Conservation (phyloP, 2,329 filamentous ascomycete species). For the Lecanosticta acicola region DNA sequence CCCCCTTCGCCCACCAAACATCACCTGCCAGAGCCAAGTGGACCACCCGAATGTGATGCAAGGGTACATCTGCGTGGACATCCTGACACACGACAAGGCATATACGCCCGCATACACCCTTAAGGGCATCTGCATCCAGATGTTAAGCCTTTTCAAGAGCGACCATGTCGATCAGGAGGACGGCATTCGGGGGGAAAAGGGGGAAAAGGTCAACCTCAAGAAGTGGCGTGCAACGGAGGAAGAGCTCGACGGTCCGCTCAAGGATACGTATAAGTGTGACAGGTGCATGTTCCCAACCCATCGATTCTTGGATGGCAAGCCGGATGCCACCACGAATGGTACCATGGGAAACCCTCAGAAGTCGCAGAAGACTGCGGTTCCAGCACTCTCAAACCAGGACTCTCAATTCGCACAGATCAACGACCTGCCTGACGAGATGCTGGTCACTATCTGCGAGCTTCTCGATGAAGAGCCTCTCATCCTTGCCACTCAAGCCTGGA, state of each 20-base stretch:
- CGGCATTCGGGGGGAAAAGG: no score
- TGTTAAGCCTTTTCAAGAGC: conserved; percentile 21
- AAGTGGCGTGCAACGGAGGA: background rate
- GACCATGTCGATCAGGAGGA: conserved; percentile 22
- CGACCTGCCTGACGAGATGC: conserved; percentile 16
- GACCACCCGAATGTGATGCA: conserved; percentile 21
- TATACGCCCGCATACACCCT: conserved; percentile 24
- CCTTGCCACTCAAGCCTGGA: conserved; percentile 18
- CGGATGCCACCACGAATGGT: background rate
- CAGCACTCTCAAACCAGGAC: background rate
- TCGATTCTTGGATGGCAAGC: background rate
- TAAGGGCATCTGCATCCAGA: conserved; percentile 24
- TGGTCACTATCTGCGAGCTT: conserved; percentile 15
- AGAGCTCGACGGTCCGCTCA: background rate
- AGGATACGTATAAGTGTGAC: background rate
- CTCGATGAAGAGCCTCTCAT: conserved; percentile 19
- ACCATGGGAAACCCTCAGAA: background rate
- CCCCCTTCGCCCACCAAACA: conserved; percentile 14
- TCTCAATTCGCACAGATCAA: conserved; percentile 1
- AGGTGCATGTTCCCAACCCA: background rate
- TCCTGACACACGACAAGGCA: conserved; percentile 14
- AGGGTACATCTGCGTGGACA: conserved; percentile 21
- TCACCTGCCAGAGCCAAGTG: conserved; percentile 17
- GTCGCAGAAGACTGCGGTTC: background rate
- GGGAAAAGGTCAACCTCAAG: conserved; percentile 15